Evolutionary conservation across 225 moss, liverwort and hornwort genomes (phyloP).

Genomic region (Pleurozium schreberi): DNA sequence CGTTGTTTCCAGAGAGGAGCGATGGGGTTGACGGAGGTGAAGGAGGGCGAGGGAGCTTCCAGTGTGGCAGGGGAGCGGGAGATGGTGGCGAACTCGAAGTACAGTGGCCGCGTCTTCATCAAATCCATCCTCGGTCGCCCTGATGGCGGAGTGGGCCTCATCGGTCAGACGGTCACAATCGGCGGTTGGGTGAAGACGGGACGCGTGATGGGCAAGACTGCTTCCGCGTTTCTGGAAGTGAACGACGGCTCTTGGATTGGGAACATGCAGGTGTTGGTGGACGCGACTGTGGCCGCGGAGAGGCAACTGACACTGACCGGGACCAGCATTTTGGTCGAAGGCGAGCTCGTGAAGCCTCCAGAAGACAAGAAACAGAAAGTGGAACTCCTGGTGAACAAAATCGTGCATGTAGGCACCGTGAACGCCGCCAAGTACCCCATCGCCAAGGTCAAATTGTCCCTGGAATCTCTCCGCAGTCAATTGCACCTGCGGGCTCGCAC

Average conservation of each 20-base stretch:
- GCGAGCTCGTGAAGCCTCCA: conserved; percentile 68
- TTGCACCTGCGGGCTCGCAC: conserved; percentile 83
- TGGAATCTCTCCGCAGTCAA: conserved; percentile 69
- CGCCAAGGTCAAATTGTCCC: conserved; percentile 57
- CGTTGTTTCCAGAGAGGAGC: background rate
- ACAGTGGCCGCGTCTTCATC: conserved; percentile 65
- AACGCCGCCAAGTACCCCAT: conserved; percentile 74
- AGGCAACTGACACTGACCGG: conserved; percentile 56
- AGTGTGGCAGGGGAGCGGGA: conserved; percentile 20
- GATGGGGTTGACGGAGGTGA: conserved; percentile 16
- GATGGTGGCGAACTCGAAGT: conserved; percentile 54
- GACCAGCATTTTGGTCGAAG: conserved; percentile 64
- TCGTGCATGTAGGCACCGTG: conserved; percentile 68
- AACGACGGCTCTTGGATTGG: conserved; percentile 84
- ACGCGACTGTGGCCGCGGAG: conserved; percentile 41
- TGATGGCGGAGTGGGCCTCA: conserved; percentile 64
- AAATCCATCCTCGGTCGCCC: conserved; percentile 62
- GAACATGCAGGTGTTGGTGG: conserved; percentile 89
- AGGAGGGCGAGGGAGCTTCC: background rate
- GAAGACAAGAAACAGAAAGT: conserved; percentile 84
- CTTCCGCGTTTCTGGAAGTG: conserved; percentile 70
- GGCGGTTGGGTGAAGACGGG: conserved; percentile 99
- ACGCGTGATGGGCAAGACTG: conserved; percentile 50
- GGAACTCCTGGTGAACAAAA: conserved; percentile 51
- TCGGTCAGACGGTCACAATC: conserved; percentile 57